phyloP scores from a whole-genome alignment of 257 asterid genomes.

The Solanum ossicruentum region DNA sequence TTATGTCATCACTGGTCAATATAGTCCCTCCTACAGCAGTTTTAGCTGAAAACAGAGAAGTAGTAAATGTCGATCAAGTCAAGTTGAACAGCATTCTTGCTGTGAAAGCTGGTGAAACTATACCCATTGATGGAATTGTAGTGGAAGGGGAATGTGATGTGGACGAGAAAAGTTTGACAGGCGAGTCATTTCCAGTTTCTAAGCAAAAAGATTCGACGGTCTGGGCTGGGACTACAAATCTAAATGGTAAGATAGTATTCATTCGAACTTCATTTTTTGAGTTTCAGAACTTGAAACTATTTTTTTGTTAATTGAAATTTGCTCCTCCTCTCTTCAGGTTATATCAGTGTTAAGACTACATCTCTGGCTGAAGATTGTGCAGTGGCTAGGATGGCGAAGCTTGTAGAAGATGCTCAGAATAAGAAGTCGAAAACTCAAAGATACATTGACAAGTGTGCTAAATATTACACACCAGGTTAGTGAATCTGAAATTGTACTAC shows the following conservation, averaged over 20 bases:
- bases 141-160: constrained; percentile 73
- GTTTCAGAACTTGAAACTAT: neutral
- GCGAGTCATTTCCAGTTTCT: constrained; percentile 80
- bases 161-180: constrained; percentile 68
- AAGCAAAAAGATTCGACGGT: constrained; percentile 61
- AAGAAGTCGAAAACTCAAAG: constrained; percentile 63
- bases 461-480: constrained; percentile 81
- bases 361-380: constrained; percentile 63
- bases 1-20: constrained; percentile 65
- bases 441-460: constrained; percentile 70
- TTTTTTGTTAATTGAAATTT: neutral
- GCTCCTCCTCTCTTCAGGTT: constrained; percentile 27
- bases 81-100: constrained; percentile 51
- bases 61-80: constrained; percentile 53
- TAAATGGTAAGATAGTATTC: constrained; percentile 39
- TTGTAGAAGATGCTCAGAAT: constrained; percentile 87
- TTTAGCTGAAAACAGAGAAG: constrained; percentile 70
- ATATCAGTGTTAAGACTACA: constrained; percentile 46
- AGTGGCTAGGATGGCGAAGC: constrained; percentile 75
- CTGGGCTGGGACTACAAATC: constrained; percentile 82
- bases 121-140: constrained; percentile 77
- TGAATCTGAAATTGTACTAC: neutral
- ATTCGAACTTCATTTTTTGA: neutral
- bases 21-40: constrained; percentile 69
- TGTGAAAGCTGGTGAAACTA: constrained; percentile 65